phyloP scores from a whole-genome alignment of 116 monocot genomes.

The Trichopus zeylanicus region DNA sequence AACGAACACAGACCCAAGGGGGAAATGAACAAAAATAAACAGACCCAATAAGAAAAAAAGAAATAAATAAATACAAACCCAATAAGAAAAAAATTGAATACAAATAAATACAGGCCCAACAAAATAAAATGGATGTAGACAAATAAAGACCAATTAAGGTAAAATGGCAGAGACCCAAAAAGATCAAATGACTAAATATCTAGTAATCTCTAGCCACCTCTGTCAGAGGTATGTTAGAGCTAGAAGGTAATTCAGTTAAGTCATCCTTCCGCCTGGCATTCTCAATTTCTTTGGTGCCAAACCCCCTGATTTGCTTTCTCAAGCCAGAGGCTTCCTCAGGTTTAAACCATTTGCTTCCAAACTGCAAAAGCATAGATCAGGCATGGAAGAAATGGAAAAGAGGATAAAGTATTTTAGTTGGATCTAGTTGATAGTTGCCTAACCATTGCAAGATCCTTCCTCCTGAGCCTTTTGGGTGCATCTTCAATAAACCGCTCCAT shows the following conservation, averaged over 20 bases:
- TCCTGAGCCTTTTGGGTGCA: slow-evolving; percentile 48
- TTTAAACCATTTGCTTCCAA: not conserved
- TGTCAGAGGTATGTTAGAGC: not conserved
- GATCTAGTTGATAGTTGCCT: not conserved
- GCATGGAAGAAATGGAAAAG: not conserved
- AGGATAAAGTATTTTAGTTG: not conserved
- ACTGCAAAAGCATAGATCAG: not conserved
- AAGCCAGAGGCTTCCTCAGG: not conserved
- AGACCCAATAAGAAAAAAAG: no score
- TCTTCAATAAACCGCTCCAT: slow-evolving; percentile 58
- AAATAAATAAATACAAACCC: no score
- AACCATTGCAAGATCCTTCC: slow-evolving; percentile 10
- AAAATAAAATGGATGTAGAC: no score
- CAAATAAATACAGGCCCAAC: no score
- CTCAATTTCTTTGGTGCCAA: not conserved
- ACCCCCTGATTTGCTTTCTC: not conserved
- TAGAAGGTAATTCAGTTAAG: not conserved
- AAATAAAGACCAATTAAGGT: no score
- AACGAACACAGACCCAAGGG: no score
- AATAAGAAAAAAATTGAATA: no score
- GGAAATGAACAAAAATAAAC: no score
- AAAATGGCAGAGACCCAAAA: no score
- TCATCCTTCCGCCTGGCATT: not conserved
- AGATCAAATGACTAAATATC: no score
- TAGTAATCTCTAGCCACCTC: not conserved